A percentile compares a stretch with the other conserved stretches of the same genome.
These are phyloP conservation scores for Pseudogymnoascus sp. DNA, from an alignment of 2,329 filamentous ascomycete species.

Conservation along the genomic window DNA sequence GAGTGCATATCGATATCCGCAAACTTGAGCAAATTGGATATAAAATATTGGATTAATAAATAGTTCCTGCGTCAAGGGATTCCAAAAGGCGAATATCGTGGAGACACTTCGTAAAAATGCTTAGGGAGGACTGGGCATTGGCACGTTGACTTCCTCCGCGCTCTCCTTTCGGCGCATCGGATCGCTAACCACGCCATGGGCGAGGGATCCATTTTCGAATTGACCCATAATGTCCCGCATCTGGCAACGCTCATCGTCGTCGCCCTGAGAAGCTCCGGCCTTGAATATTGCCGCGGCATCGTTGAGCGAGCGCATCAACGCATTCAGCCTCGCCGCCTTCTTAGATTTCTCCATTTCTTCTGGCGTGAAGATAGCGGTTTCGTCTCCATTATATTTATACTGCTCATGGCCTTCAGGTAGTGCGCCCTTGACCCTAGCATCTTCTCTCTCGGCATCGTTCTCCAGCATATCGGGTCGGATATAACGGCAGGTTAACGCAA, in stretches of 20 bases:
- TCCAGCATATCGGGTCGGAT: slow-evolving; percentile 38
- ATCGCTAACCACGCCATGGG: background rate
- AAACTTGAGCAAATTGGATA: background rate
- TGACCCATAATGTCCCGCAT: background rate
- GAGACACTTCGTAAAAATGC: too few species aligned
- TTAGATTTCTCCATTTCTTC: background rate
- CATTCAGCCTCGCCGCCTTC: background rate
- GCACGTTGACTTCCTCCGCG: background rate
- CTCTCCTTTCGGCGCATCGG: background rate
- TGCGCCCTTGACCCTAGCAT: slow-evolving; percentile 26
- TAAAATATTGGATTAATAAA: background rate
- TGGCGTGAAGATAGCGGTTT: slow-evolving; percentile 15
- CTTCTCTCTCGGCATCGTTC: slow-evolving; percentile 19
- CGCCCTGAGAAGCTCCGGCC: background rate
- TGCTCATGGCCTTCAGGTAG: slow-evolving; percentile 27
- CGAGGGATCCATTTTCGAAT: background rate
- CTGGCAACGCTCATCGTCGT: background rate
- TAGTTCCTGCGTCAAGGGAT: background rate
- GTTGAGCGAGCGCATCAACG: background rate
- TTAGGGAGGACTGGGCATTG: background rate
- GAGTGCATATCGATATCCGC: background rate
- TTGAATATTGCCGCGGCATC: background rate
- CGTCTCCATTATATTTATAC: slow-evolving; percentile 26
- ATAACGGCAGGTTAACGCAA: slow-evolving; percentile 48
- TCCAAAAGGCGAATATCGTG: background rate